Conservation (phyloP, 1,284 basidiomycete genomes). For the Acaromyces ingoldii region DNA sequence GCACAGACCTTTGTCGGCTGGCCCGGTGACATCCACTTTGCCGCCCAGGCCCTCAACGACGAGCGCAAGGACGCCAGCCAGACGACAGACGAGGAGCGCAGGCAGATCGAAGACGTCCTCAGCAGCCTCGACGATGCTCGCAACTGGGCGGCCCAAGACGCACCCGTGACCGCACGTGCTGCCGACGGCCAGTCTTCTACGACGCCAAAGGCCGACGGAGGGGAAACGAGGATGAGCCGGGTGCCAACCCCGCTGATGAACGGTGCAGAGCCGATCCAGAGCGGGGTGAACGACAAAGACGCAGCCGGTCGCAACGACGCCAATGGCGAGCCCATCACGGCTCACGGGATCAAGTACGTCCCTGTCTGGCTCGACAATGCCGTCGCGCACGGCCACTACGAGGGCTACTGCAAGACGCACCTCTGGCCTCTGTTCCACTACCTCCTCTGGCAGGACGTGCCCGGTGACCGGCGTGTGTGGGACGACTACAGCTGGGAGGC, state of each 20-base stretch:
- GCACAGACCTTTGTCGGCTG: slow-evolving; percentile 89
- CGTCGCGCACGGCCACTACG: slow-evolving; percentile 83
- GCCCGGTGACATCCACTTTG: slow-evolving; percentile 73
- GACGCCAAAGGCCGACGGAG: slow-evolving; percentile 1
- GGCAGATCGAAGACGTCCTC: slow-evolving; percentile 43
- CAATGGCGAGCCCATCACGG: slow-evolving; percentile 49
- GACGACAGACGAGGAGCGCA: slow-evolving; percentile 33
- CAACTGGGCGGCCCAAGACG: slow-evolving; percentile 35
- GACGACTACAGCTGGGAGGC: slow-evolving; percentile 75
- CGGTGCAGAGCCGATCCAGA: slow-evolving; percentile 44
- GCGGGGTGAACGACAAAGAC: slow-evolving; percentile 2
- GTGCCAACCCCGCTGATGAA: slow-evolving; percentile 40
- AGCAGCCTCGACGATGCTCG: slow-evolving; percentile 39
- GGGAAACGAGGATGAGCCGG: slow-evolving; percentile 16
- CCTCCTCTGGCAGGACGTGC: slow-evolving; percentile 88
- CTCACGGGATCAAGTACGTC: slow-evolving; percentile 61
- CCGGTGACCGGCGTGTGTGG: slow-evolving; percentile 55
- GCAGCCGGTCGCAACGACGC: slow-evolving; percentile 51
- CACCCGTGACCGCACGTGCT: slow-evolving; percentile 27
- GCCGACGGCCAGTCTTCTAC: slow-evolving; percentile 17
- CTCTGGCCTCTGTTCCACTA: slow-evolving; percentile 99
- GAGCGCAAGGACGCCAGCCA: slow-evolving; percentile 37
- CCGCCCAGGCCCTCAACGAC: slow-evolving; percentile 34
- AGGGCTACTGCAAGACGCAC: slow-evolving; percentile 92
- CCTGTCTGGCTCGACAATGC: slow-evolving; percentile 89